Evolutionary conservation across 78 protist genomes (phyloP).

Genomic region (Guillardia theta): DNA sequence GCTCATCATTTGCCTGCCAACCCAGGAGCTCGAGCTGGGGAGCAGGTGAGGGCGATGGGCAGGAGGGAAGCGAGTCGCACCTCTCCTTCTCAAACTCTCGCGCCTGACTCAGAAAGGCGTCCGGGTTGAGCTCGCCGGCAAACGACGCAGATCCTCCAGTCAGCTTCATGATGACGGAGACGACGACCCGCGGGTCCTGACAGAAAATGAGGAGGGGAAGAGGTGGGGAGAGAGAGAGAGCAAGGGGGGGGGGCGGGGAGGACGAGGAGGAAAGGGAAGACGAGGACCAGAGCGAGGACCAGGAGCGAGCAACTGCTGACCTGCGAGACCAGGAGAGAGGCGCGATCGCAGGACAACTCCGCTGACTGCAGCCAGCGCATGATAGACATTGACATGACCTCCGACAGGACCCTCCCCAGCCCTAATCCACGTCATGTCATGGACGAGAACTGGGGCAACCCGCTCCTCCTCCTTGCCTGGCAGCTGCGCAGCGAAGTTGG

Average conservation of each 20-base stretch:
- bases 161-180: slow-evolving; percentile 39
- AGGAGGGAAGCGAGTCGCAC: background rate
- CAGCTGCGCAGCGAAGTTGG: background rate
- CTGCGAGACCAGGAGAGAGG: background rate
- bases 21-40: background rate
- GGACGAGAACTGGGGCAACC: too few species aligned
- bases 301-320: background rate
- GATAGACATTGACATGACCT: background rate
- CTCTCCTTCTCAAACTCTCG: background rate
- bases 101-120: slow-evolving; percentile 19
- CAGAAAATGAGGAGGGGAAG: background rate
- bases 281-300: background rate
- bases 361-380: slow-evolving; percentile 38
- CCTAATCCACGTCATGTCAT: background rate
- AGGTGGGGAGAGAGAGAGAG: background rate
- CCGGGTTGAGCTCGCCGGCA: background rate
- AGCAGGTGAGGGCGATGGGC: background rate
- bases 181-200: background rate
- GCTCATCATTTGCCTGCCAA: background rate
- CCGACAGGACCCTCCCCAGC: background rate
- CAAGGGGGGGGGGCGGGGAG: background rate
- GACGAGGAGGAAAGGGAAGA: background rate
- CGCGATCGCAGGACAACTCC: slow-evolving; percentile 47
- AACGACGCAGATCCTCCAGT: background rate
- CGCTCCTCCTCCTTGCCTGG: background rate